Base-by-base conservation (phyloP, 2,329 filamentous ascomycete species). In the Cordyceps sp. region DNA sequence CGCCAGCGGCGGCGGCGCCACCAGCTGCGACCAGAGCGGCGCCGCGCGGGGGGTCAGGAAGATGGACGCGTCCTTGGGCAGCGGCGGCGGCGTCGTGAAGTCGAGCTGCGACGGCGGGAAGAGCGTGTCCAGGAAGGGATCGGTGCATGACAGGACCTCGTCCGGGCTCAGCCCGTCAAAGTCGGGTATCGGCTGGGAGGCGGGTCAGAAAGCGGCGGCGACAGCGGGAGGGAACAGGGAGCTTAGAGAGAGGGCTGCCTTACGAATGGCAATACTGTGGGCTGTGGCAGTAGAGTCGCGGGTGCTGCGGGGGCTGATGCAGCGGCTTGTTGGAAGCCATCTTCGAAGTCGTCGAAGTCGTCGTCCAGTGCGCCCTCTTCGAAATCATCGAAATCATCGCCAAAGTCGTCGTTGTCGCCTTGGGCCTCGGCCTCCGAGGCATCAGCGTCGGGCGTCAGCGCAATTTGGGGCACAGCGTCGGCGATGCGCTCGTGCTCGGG, bases 11-110 rank as follows among this genome's bases (percentile, higher is more conserved):
- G 90, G 90, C 15, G 90, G 88, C 3, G 88, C 88, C 20, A 94
- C 84, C 5, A 98, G 73, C 59, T 98, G 90, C 26, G 86, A 85
- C 90, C 90, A 98, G 22, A 98, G 65, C 0, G 90, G 94, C 34
- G 82, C 76, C 38, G 82, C 92, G 36, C 86, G 75, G 32, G 85
- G 78, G 26, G 83, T 92, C 33, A 83, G 73, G 55, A 94, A 90
- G 31, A 84, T 69, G 28, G 78, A 62, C 38, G 69, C 64, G 22
- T 66, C 64, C 43, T 63, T 64, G 7, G 61, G 58, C n/a, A 60
- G 54, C 34, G 64, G 59, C 35, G 62, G 66, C 28, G 64, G 56
- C 6, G 57, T 51, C 13, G 66, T 62, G 16, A 64, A 53, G 33
- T 68, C 61, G 36, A 67, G 59, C 38, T 66, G 56, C 33, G 70